Conservation (phyloP, 768 basidiomycete genomes). For the Boletus rubescentipes region DNA sequence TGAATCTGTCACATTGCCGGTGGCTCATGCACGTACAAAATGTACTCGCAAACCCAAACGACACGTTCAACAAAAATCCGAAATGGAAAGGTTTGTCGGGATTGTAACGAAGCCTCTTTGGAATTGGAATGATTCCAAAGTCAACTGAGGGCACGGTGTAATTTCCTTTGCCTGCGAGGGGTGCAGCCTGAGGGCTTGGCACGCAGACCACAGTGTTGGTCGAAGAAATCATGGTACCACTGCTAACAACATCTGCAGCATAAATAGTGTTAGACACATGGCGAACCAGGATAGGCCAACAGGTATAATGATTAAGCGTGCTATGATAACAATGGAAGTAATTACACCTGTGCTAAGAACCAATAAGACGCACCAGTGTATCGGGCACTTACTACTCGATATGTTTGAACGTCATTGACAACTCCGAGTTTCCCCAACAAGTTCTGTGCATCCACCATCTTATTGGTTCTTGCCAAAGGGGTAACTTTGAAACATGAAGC, state of each 20-base stretch:
- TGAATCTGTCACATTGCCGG: no score
- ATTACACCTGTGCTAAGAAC: no score
- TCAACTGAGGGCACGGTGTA: constrained; percentile 35
- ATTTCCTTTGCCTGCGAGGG: neutral
- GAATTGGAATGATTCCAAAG: constrained; percentile 66
- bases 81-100: constrained; percentile 51
- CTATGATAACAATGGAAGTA: no score
- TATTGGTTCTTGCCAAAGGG: no score
- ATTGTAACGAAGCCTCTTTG: constrained; percentile 51
- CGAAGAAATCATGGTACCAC: constrained; percentile 17
- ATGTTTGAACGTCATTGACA: no score
- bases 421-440: no score
- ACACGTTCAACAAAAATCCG: constrained; percentile 49
- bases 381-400: no score
- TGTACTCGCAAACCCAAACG: constrained; percentile 66
- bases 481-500: no score
- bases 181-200: neutral
- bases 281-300: neutral
- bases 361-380: no score
- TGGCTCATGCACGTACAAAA: constrained; percentile 24
- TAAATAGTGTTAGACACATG: constrained; percentile 14
- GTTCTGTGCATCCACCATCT: no score
- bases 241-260: neutral
- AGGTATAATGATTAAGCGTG: no score
- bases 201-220: neutral